Conservation (phyloP, 345 rosid genomes). For the Diplotaxis tenuifolia region DNA sequence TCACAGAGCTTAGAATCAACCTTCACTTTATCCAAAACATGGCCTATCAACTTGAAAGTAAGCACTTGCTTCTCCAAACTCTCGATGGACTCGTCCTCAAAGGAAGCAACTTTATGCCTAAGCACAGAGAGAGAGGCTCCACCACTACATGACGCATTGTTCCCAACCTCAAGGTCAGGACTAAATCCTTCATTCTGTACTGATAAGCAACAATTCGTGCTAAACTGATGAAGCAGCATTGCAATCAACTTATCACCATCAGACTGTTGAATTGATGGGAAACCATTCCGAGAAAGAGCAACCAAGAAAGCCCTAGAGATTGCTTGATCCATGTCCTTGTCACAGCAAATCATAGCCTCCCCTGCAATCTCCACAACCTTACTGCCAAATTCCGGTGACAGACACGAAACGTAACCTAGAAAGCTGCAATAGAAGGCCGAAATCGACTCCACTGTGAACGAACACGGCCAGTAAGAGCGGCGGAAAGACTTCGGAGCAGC, state of each 20-base stretch:
- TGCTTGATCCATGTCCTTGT: slow-evolving; percentile 39
- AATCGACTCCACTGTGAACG: slow-evolving; percentile 50
- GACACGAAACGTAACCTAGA: slow-evolving; percentile 51
- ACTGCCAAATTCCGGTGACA: slow-evolving; percentile 54
- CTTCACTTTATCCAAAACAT: slow-evolving; percentile 60
- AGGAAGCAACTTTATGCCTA: slow-evolving; percentile 48
- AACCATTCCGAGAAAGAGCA: slow-evolving; percentile 50
- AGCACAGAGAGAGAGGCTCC: slow-evolving; percentile 15
- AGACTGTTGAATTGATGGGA: slow-evolving; percentile 47
- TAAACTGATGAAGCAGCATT: slow-evolving; percentile 64
- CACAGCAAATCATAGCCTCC: slow-evolving; percentile 46
- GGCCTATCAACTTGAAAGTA: slow-evolving; percentile 74
- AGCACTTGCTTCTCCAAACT: slow-evolving; percentile 81
- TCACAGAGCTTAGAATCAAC: slow-evolving; percentile 69
- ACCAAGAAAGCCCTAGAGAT: slow-evolving; percentile 55
- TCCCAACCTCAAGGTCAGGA: slow-evolving; percentile 30
- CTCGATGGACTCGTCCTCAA: slow-evolving; percentile 73
- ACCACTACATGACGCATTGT: slow-evolving; percentile 56
- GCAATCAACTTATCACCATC: slow-evolving; percentile 57
- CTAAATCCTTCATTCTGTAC: slow-evolving; percentile 46
- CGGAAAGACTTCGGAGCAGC: slow-evolving; percentile 69
- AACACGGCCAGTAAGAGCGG: slow-evolving; percentile 84
- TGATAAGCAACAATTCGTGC: slow-evolving; percentile 36
- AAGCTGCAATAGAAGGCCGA: slow-evolving; percentile 63
- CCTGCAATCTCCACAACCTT: slow-evolving; percentile 68